These are phyloP conservation scores for Tylopilus sp. DNA, from an alignment of 768 basidiomycete species.

Conservation along the genomic window DNA sequence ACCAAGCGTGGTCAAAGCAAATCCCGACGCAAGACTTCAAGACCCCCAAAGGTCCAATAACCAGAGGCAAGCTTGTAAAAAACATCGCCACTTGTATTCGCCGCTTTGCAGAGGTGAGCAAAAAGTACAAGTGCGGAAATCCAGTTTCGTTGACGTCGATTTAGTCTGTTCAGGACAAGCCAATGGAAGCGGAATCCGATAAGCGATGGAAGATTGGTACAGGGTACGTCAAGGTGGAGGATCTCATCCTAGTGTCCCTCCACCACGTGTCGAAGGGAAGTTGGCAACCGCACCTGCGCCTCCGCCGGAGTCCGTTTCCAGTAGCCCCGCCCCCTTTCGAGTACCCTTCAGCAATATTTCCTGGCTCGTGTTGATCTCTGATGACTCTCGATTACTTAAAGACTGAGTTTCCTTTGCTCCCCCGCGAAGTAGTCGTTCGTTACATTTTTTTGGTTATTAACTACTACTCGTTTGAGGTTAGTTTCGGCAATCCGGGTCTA, in stretches of 20 bases:
- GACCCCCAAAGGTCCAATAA: constrained; percentile 75
- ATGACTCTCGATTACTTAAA: too few species aligned
- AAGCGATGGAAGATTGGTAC: constrained; percentile 59
- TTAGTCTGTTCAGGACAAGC: constrained; percentile 47
- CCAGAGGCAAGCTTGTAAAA: constrained; percentile 73
- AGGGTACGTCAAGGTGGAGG: constrained; percentile 54
- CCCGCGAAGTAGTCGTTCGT: too few species aligned
- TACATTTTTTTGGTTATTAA: too few species aligned
- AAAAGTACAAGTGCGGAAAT: background rate
- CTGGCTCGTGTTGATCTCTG: background rate
- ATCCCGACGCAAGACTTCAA: constrained; percentile 81
- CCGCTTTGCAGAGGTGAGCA: constrained; percentile 60
- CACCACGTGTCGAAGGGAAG: constrained; percentile 82
- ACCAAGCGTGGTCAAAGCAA: constrained; percentile 78
- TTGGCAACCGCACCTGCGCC: constrained; percentile 77
- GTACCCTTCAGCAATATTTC: background rate
- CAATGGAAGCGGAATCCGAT: constrained; percentile 64
- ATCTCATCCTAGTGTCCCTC: constrained; percentile 71
- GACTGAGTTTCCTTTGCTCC: too few species aligned
- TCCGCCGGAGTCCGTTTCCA: constrained; percentile 36
- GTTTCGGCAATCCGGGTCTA: too few species aligned
- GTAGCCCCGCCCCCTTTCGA: background rate
- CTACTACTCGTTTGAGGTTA: too few species aligned
- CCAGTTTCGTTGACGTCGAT: constrained; percentile 8
- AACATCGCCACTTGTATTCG: constrained; percentile 75